Percentiles rank a stretch among this genome's conserved stretches.
Conservation (phyloP, 2,329 filamentous ascomycete species). For the Simplicillium aogashimaense region DNA sequence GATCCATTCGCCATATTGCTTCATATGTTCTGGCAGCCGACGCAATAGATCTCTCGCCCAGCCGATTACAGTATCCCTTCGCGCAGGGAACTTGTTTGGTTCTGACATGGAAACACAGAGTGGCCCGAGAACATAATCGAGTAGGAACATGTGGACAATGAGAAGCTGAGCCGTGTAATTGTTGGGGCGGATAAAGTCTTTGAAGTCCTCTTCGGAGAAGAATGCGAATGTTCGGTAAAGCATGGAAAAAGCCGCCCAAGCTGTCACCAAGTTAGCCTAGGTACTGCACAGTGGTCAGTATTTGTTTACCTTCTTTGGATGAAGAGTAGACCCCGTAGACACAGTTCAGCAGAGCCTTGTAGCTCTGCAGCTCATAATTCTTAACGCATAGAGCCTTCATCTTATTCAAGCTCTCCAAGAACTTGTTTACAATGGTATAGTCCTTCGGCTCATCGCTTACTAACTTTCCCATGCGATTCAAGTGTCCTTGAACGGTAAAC, state of each 20-base stretch:
- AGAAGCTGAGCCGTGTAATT: slow-evolving; percentile 23
- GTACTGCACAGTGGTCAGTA: slow-evolving; percentile 17
- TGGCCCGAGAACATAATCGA: slow-evolving; percentile 17
- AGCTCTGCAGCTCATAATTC: slow-evolving; percentile 10
- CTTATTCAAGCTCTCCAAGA: slow-evolving; percentile 9
- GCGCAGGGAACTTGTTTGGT: slow-evolving; percentile 11
- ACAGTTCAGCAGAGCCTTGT: slow-evolving; percentile 7
- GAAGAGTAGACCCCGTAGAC: slow-evolving; percentile 8
- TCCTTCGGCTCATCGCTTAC: slow-evolving; percentile 14
- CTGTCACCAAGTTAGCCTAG: slow-evolving; percentile 16
- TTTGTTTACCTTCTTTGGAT: slow-evolving; percentile 15
- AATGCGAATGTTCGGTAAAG: slow-evolving; percentile 11
- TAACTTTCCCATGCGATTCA: slow-evolving; percentile 11
- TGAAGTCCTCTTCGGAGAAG: slow-evolving; percentile 18
- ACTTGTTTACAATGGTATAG: slow-evolving; percentile 9
- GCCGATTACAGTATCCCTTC: slow-evolving; percentile 14
- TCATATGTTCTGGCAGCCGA: slow-evolving; percentile 10
- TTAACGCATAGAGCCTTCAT: slow-evolving; percentile 10
- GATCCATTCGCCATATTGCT: slow-evolving; percentile 11
- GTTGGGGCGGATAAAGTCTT: slow-evolving; percentile 16
- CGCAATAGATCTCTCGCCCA: slow-evolving; percentile 13
- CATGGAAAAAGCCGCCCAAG: slow-evolving; percentile 11
- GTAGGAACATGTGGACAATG: slow-evolving; percentile 24
- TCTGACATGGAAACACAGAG: slow-evolving; percentile 12
- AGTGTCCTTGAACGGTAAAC: slow-evolving; percentile 16